Evolutionary conservation across 148 eudicot species (phyloP).

Genomic region (Diospyros lotus): DNA sequence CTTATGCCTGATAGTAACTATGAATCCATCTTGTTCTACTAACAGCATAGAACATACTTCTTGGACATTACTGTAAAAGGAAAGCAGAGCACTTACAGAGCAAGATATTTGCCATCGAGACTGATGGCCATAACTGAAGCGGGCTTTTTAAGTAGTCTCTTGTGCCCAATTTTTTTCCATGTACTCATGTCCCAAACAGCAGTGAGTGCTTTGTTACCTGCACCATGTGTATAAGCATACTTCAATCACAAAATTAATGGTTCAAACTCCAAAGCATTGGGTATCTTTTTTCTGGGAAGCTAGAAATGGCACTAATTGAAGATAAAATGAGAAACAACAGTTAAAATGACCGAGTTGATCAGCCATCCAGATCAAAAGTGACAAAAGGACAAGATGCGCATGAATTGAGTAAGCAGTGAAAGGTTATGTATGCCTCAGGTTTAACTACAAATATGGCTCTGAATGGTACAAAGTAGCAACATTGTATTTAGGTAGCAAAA

Average conservation of each 20-base stretch:
- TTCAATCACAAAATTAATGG: not conserved
- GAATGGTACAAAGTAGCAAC: not conserved
- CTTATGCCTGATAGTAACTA: no score
- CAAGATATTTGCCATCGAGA: constrained; percentile 93
- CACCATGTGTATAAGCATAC: constrained; percentile 9
- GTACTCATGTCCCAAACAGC: constrained; percentile 93
- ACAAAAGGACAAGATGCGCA: not conserved
- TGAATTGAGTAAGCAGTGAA: not conserved
- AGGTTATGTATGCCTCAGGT: not conserved
- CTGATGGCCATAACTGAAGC: constrained; percentile 77
- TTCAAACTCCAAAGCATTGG: not conserved
- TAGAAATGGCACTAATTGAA: constrained; percentile 2
- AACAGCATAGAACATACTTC: not conserved
- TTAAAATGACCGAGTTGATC: not conserved
- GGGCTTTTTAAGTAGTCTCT: constrained; percentile 68
- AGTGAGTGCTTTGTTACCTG: constrained; percentile 61
- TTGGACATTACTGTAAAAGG: constrained; percentile 4
- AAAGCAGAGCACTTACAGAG: constrained; percentile 53
- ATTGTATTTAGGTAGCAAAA: not conserved
- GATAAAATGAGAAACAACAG: not conserved
- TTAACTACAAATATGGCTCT: not conserved
- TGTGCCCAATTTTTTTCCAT: constrained; percentile 88
- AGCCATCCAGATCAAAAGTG: not conserved
- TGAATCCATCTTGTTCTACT: not conserved
- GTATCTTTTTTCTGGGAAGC: no score